phyloP scores from a whole-genome alignment of 2,329 filamentous ascomycete genomes.

The Epichloe brachyelytri region DNA sequence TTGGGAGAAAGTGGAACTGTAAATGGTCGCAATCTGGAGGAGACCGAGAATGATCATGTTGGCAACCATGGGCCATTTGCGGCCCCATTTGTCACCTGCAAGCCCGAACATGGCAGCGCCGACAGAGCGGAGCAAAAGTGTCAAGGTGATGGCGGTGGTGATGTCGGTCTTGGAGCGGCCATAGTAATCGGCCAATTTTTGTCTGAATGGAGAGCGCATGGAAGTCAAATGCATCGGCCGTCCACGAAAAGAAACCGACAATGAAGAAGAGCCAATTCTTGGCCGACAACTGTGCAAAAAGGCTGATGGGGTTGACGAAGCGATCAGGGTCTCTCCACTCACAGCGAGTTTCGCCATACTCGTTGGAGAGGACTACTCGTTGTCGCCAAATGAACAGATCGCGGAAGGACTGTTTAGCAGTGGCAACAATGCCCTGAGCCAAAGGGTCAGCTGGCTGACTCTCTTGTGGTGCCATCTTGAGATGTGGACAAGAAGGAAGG shows the following conservation, averaged over 20 bases:
- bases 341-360: slow-evolving; percentile 48
- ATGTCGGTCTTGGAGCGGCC: slow-evolving; percentile 48
- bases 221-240: slow-evolving; percentile 73
- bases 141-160: slow-evolving; percentile 62
- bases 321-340: slow-evolving; percentile 58
- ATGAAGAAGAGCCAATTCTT: slow-evolving; percentile 65
- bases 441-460: slow-evolving; percentile 50
- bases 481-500: neutral
- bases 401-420: slow-evolving; percentile 47
- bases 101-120: slow-evolving; percentile 67
- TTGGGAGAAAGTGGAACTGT: slow-evolving; percentile 55
- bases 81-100: slow-evolving; percentile 64
- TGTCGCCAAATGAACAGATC: slow-evolving; percentile 66
- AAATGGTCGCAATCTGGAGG: slow-evolving; percentile 64
- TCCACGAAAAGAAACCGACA: slow-evolving; percentile 65
- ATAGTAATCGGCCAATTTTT: slow-evolving; percentile 48
- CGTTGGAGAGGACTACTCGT: slow-evolving; percentile 53
- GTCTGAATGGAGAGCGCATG: slow-evolving; percentile 71
- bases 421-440: slow-evolving; percentile 50
- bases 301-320: slow-evolving; percentile 56
- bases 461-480: slow-evolving; percentile 2
- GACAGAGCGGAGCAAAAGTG: slow-evolving; percentile 59
- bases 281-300: slow-evolving; percentile 49
- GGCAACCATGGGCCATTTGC: slow-evolving; percentile 72
- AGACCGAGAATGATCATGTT: slow-evolving; percentile 64